Conservation (phyloP, 1,284 basidiomycete genomes). For the Cutaneotrichosporon spelunceum region DNA sequence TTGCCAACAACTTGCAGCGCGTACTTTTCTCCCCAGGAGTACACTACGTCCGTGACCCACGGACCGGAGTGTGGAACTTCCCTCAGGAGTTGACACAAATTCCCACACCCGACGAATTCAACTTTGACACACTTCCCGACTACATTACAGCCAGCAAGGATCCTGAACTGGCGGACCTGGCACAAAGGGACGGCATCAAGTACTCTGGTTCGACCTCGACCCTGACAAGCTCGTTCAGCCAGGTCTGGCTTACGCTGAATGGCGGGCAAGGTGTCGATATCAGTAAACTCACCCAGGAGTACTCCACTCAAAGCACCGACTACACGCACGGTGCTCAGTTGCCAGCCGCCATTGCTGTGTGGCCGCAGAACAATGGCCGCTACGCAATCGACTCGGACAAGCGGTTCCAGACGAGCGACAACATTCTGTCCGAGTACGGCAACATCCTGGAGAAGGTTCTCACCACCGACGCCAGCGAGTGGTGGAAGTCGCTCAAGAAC, state of each 20-base stretch:
- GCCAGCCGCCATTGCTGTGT: constrained; percentile 69
- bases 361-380: constrained; percentile 56
- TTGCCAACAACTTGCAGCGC: constrained; percentile 75
- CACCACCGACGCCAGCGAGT: constrained; percentile 65
- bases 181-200: constrained; percentile 54
- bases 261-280: constrained; percentile 62
- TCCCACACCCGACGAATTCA: constrained; percentile 80
- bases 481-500: constrained; percentile 62
- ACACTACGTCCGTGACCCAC: constrained; percentile 82
- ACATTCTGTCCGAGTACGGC: constrained; percentile 79
- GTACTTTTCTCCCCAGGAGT: constrained; percentile 90
- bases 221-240: constrained; percentile 74
- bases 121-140: constrained; percentile 72
- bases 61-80: constrained; percentile 85
- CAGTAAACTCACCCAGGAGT: constrained; percentile 59
- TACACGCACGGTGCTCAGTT: constrained; percentile 80
- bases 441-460: constrained; percentile 86
- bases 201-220: constrained; percentile 94
- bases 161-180: constrained; percentile 67
- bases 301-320: constrained; percentile 58
- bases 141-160: constrained; percentile 81
- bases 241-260: constrained; percentile 78
- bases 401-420: constrained; percentile 56
- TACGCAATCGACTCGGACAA: constrained; percentile 79
- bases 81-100: constrained; percentile 65